phyloP scores from a whole-genome alignment of 139 green algal species.

The Choricystis sp. region DNA sequence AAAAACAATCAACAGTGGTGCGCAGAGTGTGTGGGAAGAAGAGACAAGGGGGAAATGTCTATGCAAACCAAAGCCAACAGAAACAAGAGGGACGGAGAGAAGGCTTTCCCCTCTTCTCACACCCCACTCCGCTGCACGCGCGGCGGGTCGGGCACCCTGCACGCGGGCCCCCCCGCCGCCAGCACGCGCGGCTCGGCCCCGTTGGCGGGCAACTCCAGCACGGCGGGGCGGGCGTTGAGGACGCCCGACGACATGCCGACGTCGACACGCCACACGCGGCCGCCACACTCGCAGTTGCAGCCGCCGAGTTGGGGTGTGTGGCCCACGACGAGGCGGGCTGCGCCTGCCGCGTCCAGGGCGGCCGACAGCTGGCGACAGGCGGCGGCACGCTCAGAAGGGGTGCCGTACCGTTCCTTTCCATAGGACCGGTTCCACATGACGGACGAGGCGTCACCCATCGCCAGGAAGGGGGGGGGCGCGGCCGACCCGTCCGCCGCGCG shows the following conservation, averaged over 20 bases:
- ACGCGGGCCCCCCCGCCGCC: too few relatives aligned
- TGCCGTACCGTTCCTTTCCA: slow-evolving; percentile 13
- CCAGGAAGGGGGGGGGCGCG: slow-evolving; percentile 58
- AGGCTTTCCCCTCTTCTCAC: not conserved
- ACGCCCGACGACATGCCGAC: slow-evolving; percentile 78
- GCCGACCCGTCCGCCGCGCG: slow-evolving; percentile 21
- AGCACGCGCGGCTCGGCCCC: not conserved
- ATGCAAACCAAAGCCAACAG: not conserved
- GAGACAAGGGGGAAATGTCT: not conserved
- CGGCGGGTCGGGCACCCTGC: too few relatives aligned
- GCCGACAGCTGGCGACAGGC: slow-evolving; percentile 33
- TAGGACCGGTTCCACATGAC: slow-evolving; percentile 83
- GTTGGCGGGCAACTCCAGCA: slow-evolving; percentile 19
- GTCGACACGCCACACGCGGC: slow-evolving; percentile 75
- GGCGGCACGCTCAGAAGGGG: slow-evolving; percentile 36
- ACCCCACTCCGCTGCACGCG: not conserved
- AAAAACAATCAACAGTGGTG: not conserved
- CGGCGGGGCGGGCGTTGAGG: slow-evolving; percentile 38
- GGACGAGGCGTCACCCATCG: slow-evolving; percentile 63
- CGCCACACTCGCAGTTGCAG: slow-evolving; percentile 70
- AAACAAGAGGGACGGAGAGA: not conserved
- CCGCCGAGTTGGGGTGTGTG: slow-evolving; percentile 74
- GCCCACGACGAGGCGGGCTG: slow-evolving; percentile 66
- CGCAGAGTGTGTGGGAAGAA: too few relatives aligned
- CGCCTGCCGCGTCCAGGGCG: slow-evolving; percentile 39